Evolutionary conservation across 495 filamentous ascomycete species (phyloP), one percentile per base, ranked within the genome.

Genomic region (Penicillium soppii): DNA sequence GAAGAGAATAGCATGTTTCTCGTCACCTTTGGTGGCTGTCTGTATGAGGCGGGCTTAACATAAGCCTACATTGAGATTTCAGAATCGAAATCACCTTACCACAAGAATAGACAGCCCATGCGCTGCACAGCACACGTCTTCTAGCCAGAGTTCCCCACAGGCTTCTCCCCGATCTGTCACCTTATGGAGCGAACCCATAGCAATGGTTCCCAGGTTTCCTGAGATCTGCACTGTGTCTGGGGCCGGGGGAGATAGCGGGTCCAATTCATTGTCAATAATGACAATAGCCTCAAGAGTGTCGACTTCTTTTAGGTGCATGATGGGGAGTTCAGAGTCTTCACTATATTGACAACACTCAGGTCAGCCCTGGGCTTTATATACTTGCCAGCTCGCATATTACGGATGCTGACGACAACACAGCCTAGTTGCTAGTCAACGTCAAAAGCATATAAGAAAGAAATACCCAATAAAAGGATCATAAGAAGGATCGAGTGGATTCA

Each of bases 51-150:
- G 8, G 21, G 15, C 19, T 25, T 20, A 23, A 29, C 30, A 54
- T 35, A 13, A 46, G 6, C 12, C 2, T 12, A 20, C 10, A 40
- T 33, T 17, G 44, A 36, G 38, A 27, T 20, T 16, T 15, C n/a
- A 27, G 10, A 33, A 17, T 20, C 2, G 12, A 17, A 38, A 30
- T 30, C 10, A 2, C 35, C 65, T 53, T 69, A 81, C 79, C 47
- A 84, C 67, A 12, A 84, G 60, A 22, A 84, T 70, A 9, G 79
- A 82, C 38, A 85, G 57, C 4, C 82, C 82, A 65, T 83, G 81
- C 0, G 82, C 82, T 12, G 76, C 74, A 52, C 82, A 84, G 59
- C 82, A 86, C 7, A 86, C 74, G 56, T 73, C 66, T 43, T 78
- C 78, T 75, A 83, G 78, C 9, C 72, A 62, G 26, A 82, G 40